Percentiles rank a stretch among this genome's conserved stretches.
These are phyloP conservation scores for Escovopsis sp. DNA, from an alignment of 2,329 filamentous ascomycete genomes.

Conservation along the genomic window DNA sequence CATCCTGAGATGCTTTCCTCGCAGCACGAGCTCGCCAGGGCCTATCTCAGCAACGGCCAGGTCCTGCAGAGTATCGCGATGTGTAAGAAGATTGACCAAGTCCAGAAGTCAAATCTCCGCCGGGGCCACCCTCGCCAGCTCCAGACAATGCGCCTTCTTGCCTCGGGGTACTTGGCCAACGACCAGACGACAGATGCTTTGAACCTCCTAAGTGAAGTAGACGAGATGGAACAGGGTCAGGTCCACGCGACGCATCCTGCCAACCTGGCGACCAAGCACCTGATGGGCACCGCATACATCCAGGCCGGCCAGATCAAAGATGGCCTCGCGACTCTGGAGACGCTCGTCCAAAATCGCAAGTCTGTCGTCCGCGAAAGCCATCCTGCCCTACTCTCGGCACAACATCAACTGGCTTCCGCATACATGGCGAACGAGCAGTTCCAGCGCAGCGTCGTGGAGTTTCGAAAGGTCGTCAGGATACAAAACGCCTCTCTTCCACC, in stretches of 20 bases:
- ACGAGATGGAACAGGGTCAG: not conserved
- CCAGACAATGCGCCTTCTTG: not conserved
- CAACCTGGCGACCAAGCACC: constrained; percentile 1
- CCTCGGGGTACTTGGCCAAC: constrained; percentile 1
- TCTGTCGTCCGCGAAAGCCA: not conserved
- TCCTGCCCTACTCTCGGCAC: not conserved
- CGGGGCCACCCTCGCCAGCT: constrained; percentile 2
- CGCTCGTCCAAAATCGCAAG: not conserved
- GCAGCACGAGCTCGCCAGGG: constrained; percentile 3
- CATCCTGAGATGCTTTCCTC: constrained; percentile 3
- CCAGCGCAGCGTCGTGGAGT: not conserved
- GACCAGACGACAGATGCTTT: constrained; percentile 1
- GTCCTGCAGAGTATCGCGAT: not conserved
- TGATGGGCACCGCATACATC: constrained; percentile 2
- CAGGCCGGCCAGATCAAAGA: constrained; percentile 1
- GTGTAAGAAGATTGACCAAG: constrained; percentile 2
- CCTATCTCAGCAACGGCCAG: constrained; percentile 2
- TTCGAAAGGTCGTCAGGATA: not conserved
- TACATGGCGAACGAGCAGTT: constrained; percentile 1
- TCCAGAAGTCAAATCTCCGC: not conserved
- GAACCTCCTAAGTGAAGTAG: not conserved
- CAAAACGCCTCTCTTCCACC: not conserved
- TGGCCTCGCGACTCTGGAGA: not conserved
- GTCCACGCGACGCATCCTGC: constrained; percentile 1
- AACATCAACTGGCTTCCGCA: not conserved